A percentile compares a stretch with the other conserved stretches of the same genome.
phyloP scores from a whole-genome alignment of 2,329 filamentous ascomycete species.

The Didymella glomerata region DNA sequence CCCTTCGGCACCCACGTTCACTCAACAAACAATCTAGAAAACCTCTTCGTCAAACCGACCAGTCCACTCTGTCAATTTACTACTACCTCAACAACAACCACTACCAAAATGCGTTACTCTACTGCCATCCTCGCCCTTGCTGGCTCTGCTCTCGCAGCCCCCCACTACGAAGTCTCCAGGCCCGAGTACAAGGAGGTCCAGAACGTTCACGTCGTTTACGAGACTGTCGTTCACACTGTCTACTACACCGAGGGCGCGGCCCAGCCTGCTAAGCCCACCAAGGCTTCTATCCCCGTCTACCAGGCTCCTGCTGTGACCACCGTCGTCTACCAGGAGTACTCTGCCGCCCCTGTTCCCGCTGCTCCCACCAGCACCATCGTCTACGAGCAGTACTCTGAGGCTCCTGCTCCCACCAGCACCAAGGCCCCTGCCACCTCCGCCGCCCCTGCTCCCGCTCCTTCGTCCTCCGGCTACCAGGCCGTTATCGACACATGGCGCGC shows the following conservation, averaged over 20 bases:
- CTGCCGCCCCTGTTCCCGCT: constrained; percentile 12
- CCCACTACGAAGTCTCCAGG: constrained; percentile 17
- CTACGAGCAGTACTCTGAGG: constrained; percentile 17
- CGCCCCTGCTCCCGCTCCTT: constrained; percentile 17
- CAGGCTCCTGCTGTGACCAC: constrained; percentile 19
- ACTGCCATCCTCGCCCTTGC: constrained; percentile 43
- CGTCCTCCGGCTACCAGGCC: constrained; percentile 38
- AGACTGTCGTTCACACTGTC: constrained; percentile 40
- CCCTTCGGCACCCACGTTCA: constrained; percentile 41
- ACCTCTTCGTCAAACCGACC: constrained; percentile 30
- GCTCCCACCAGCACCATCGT: constrained; percentile 8
- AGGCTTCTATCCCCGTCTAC: constrained; percentile 14
- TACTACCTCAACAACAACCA: constrained; percentile 23
- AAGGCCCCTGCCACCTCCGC: constrained; percentile 23
- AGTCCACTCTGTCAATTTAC: constrained; percentile 23
- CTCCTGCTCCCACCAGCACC: constrained; percentile 21
- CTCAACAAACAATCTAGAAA: constrained; percentile 23
- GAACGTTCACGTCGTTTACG: constrained; percentile 38
- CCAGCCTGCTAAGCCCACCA: constrained; percentile 17
- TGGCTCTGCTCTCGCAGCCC: constrained; percentile 40
- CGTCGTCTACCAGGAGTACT: constrained; percentile 19
- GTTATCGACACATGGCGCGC: constrained; percentile 39
- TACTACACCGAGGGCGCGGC: constrained; percentile 32
- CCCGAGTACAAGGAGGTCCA: constrained; percentile 27
- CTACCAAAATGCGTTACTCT: constrained; percentile 41